Percentiles rank a stretch among this genome's conserved stretches.
These are phyloP conservation scores for Sapria himalayana DNA, from an alignment of 345 rosid species.

Conservation along the genomic window DNA sequence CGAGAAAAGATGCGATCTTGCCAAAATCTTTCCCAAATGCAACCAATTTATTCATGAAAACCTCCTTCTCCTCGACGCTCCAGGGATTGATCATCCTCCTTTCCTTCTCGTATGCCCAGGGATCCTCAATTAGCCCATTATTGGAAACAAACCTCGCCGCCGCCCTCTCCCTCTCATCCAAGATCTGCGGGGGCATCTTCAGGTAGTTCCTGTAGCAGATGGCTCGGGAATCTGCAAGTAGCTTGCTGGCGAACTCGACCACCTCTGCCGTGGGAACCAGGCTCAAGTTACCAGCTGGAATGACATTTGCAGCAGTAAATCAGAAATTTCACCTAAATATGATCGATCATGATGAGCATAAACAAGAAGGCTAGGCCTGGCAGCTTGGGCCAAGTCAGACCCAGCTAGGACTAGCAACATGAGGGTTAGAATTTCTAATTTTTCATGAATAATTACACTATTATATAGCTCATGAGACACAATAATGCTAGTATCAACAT, in stretches of 20 bases:
- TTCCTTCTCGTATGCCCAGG: conserved; percentile 74
- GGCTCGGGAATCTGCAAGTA: conserved; percentile 25
- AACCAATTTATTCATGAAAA: conserved; percentile 54
- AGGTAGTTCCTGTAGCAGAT: conserved; percentile 38
- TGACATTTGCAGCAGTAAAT: no score
- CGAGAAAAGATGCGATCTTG: conserved; percentile 67
- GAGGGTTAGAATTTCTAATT: no score
- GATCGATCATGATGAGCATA: no score
- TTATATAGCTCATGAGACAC: no score
- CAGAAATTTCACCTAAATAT: no score
- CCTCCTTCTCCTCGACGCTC: conserved; percentile 59
- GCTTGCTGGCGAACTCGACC: conserved; percentile 29
- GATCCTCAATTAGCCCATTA: conserved; percentile 86
- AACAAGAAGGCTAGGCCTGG: no score
- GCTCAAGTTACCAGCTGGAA: conserved; percentile 40
- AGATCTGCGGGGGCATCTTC: conserved; percentile 73
- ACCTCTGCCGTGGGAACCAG: conserved; percentile 29
- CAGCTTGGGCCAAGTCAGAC: no score
- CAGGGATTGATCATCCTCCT: conserved; percentile 74
- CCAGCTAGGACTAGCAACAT: no score
- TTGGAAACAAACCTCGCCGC: conserved; percentile 40
- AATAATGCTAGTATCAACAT: no score
- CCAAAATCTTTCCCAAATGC: conserved; percentile 65
- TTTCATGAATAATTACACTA: no score
- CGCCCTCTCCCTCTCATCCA: conserved; percentile 58